Evolutionary conservation across 371 early-diverging fungal species (phyloP), one percentile per base, ranked within the genome.

Genomic region (Mortierella sp.): DNA sequence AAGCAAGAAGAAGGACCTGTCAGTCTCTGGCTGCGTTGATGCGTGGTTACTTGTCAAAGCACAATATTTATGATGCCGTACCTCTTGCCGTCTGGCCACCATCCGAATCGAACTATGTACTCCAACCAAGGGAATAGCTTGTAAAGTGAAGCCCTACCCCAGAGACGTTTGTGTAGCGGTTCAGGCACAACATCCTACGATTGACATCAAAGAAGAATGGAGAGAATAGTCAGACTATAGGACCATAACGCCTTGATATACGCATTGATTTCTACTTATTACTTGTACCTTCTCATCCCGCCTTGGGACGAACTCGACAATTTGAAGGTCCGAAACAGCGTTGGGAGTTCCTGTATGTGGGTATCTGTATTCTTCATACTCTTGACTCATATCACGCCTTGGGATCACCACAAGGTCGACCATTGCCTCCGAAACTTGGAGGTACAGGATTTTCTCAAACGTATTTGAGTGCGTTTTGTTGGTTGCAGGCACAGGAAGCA

Each of bases 31-130:
- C 28, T 40, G 11, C 43, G 13, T 40, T 6, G 28, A 15, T 32
- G 4, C n/a, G 2, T 16, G 16, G n/a, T 2, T 50, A n/a, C 50
- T n/a, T 50, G 16, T 7, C 50, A 24, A 55, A 11, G 24, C 11
- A 52, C 8, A 55, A 28, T 13, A 19, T 38, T 9, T 10, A 7
- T 58, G 5, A 0, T 13, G 32, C 5, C 3, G 4, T 50, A 91
- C 90, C 89, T 87, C 58, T 88, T 58, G 5, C 89, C 91, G 64
- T 88, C 86, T 0, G 92, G 89, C 24, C 91, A 50, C 96, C 96
- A 95, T 0, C 93, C 94, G 76, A 92, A 88, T 24, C 96, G 86
- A 11, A 90, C 91, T 50, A 93, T 89, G 69, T 95, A 95, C 75
- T 94, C 94, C 40, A 86, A 65, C 94, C 96, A 94, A 10, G 94